Evolutionary conservation across 768 basidiomycete species (phyloP), one percentile per base, ranked within the genome.

Genomic region (Amanita thiersii): DNA sequence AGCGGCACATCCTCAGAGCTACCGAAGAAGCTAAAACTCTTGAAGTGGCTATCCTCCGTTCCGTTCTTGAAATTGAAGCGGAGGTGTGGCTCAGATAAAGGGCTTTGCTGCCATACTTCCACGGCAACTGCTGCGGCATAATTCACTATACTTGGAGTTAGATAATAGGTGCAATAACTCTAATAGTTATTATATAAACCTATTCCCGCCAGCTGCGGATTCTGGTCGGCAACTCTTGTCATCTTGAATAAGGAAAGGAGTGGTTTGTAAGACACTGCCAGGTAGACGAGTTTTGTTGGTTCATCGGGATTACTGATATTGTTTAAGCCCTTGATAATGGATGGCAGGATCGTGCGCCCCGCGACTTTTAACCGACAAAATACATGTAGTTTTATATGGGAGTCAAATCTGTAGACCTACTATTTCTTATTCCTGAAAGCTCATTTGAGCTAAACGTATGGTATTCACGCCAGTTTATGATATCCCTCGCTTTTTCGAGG

Each of bases 181-280:
- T 28, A 28, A 7, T 28, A 7, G 12, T 28, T 34, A n/a, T n/a
- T n/a, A n/a, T n/a, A 52, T 59, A 40, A 39, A 80, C 81, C 78
- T 47, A 85, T 72, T 9, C 72, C 72, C 25, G 76, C 71, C 2
- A 84, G 66, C 47, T 73, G 52, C 0, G 75, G 71, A 42, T 73
- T 66, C 33, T 64, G 59, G 12, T 66, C 54, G 7, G 71, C 70
- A 18, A 72, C 68, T 2, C 74, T 69, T 0, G 81, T 84, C 75
- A 88, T 79, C 58, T 84, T 82, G 66, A 88, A 87, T 33, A 88
- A 57, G 6, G 79, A 80, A 23, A 86, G 45, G 63, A 87, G 82
- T 0, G 85, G 85, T 57, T 87, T 86, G 66, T 87, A 88, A 0
- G 83, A 70, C 38, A 80, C 66, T 7, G 75, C 76, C 23, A 74